These are phyloP conservation scores for Penicillium sp. DNA, from an alignment of 2,329 filamentous ascomycete species.

Conservation along the genomic window DNA sequence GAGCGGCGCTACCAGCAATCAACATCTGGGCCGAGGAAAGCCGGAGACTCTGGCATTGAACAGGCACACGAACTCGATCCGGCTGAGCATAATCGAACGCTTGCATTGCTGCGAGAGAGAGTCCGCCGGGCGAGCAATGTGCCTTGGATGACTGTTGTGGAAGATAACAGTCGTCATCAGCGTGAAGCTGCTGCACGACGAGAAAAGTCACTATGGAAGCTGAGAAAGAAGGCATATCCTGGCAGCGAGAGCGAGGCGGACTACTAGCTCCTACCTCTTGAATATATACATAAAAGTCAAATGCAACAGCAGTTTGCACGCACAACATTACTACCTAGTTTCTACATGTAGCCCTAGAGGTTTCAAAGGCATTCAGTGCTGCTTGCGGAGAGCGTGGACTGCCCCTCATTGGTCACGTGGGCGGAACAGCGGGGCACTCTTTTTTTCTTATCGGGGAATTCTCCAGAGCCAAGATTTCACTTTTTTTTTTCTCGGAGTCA, in stretches of 20 bases:
- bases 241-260: slow-evolving; percentile 41
- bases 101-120: slow-evolving; percentile 35
- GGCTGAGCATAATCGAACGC: slow-evolving; percentile 20
- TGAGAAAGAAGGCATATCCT: slow-evolving; percentile 41
- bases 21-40: slow-evolving; percentile 24
- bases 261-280: slow-evolving; percentile 21
- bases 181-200: slow-evolving; percentile 28
- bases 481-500: no score
- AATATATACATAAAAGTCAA: neutral
- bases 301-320: neutral
- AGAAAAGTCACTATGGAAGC: slow-evolving; percentile 40
- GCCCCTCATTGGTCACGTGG: no score
- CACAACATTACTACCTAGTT: neutral
- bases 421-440: no score
- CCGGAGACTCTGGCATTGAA: slow-evolving; percentile 5
- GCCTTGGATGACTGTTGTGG: slow-evolving; percentile 45
- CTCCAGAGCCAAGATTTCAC: no score
- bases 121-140: slow-evolving; percentile 39
- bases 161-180: slow-evolving; percentile 33
- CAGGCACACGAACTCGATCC: slow-evolving; percentile 5
- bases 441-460: no score
- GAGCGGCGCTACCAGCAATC: slow-evolving; percentile 34
- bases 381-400: no score
- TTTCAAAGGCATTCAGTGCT: no score
- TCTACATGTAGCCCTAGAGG: slow-evolving; percentile 34